These are phyloP conservation scores for Sporothrix luriei DNA, from an alignment of 2,329 filamentous ascomycete species.

Conservation along the genomic window DNA sequence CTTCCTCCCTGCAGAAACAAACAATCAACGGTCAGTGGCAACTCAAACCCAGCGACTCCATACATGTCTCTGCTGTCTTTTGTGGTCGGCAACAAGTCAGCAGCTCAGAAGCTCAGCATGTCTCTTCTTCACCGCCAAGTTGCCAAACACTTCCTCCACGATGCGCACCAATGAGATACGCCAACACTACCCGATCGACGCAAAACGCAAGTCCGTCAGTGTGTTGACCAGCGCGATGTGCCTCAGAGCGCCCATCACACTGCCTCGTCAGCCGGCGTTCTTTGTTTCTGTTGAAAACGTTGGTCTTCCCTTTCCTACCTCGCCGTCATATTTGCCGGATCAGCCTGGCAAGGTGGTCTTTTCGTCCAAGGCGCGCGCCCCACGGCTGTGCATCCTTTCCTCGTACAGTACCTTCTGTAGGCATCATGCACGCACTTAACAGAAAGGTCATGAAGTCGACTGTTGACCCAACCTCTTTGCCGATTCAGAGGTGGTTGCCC, in stretches of 20 bases:
- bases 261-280: neutral
- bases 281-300: neutral
- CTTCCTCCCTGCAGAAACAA: neutral
- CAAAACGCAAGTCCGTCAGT: neutral
- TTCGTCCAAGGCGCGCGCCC: neutral
- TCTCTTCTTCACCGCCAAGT: slow-evolving; percentile 25
- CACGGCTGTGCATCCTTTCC: neutral
- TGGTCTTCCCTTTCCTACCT: neutral
- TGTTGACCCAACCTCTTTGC: neutral
- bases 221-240: neutral
- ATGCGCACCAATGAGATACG: neutral
- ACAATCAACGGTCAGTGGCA: too few relatives aligned
- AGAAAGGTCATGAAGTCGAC: neutral
- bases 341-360: neutral
- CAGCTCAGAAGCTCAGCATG: neutral
- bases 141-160: neutral
- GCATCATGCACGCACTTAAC: neutral
- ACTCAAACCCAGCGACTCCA: neutral
- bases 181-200: neutral
- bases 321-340: neutral
- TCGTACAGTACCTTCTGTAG: neutral
- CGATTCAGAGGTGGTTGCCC: slow-evolving; percentile 12
- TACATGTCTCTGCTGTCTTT: slow-evolving; percentile 9
- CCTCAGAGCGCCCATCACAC: slow-evolving; percentile 6
- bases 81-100: neutral